These are phyloP conservation scores for Cenococcum geophilum DNA, from an alignment of 495 filamentous ascomycete genomes.

Conservation along the genomic window DNA sequence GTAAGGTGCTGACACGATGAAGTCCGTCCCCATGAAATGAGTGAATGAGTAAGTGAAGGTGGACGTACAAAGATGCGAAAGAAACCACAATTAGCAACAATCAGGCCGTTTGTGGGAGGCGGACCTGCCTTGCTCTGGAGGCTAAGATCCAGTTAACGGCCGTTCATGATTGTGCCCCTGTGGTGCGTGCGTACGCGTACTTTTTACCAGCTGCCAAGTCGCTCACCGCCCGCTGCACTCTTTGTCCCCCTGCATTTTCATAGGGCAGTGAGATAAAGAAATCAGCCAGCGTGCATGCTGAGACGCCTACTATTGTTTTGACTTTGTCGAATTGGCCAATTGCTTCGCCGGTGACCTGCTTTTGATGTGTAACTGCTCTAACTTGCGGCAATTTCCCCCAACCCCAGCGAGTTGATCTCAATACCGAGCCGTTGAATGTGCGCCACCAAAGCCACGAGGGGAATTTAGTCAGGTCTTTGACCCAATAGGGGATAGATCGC, in stretches of 20 bases:
- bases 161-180: background rate
- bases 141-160: background rate
- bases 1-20: background rate
- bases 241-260: background rate
- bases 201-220: conserved; percentile 1
- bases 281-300: background rate
- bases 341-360: background rate
- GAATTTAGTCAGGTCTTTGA: background rate
- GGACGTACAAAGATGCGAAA: background rate
- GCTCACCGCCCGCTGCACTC: background rate
- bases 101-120: background rate
- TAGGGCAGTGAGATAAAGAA: background rate
- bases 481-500: background rate
- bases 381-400: background rate
- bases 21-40: background rate
- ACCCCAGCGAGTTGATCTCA: background rate
- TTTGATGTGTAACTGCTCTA: background rate
- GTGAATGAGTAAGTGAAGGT: background rate
- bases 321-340: background rate
- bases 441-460: background rate
- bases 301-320: background rate
- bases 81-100: background rate
- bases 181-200: background rate
- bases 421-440: background rate
- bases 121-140: background rate